Percentiles rank a stretch among this genome's conserved stretches.
Conservation (phyloP, 768 basidiomycete genomes). For the Hydnomerulius pinastri region DNA sequence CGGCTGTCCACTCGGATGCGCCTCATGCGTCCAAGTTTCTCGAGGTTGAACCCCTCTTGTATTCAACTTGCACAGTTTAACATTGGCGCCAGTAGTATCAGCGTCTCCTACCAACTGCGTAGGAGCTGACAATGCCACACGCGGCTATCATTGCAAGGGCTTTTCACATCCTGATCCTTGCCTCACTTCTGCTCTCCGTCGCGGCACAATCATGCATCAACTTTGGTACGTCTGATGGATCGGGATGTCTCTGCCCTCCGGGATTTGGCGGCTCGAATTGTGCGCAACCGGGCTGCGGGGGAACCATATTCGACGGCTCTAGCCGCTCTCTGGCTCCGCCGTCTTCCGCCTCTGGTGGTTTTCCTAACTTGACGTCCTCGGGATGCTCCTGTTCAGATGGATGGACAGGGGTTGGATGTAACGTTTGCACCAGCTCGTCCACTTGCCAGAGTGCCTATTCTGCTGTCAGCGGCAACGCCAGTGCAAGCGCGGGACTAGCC, state of each 20-base stretch:
- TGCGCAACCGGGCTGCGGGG: constrained; percentile 72
- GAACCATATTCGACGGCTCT: constrained; percentile 75
- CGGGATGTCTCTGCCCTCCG: constrained; percentile 70
- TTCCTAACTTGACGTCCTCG: constrained; percentile 66
- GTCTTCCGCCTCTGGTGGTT: constrained; percentile 39
- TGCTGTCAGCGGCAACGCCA: constrained; percentile 39
- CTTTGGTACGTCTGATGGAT: constrained; percentile 20
- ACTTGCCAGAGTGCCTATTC: constrained; percentile 71
- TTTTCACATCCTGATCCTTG: constrained; percentile 11
- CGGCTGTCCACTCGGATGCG: neutral
- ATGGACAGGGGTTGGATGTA: constrained; percentile 80
- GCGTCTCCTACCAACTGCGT: neutral
- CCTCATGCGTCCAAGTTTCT: neutral
- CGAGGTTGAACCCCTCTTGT: neutral
- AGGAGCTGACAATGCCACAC: constrained; percentile 9
- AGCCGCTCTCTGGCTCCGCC: constrained; percentile 51
- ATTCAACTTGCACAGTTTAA: neutral
- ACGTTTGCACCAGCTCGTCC: constrained; percentile 68
- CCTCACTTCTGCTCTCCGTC: constrained; percentile 12
- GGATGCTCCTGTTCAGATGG: constrained; percentile 71
- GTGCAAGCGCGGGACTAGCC: constrained; percentile 29
- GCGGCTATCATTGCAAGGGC: neutral
- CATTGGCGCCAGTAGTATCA: neutral
- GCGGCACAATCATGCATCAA: constrained; percentile 30
- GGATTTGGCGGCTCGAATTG: constrained; percentile 80